phyloP scores from a whole-genome alignment of 768 basidiomycete genomes.

The Tricholoma saponaceum region DNA sequence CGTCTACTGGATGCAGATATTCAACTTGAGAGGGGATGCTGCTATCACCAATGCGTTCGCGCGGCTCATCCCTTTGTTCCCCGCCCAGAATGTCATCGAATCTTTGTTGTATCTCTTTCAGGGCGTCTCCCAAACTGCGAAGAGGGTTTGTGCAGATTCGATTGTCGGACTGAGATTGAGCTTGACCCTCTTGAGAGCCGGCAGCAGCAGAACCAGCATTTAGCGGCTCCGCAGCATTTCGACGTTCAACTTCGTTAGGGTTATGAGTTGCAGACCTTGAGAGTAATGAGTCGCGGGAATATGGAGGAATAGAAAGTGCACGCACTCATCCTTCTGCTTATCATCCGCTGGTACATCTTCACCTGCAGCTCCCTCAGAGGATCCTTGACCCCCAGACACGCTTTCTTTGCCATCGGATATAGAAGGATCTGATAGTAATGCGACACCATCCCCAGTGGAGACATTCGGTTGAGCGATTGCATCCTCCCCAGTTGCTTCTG shows the following conservation, averaged over 20 bases:
- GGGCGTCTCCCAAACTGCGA: conserved; percentile 79
- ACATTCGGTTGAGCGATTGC: conserved; percentile 40
- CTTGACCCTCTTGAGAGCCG: conserved; percentile 43
- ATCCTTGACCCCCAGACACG: conserved; percentile 29
- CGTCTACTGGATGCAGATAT: no score
- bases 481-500: conserved; percentile 27
- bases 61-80: conserved; percentile 26
- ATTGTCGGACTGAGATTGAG: conserved; percentile 34
- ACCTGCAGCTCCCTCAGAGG: conserved; percentile 22
- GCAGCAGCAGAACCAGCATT: conserved; percentile 30
- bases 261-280: neutral
- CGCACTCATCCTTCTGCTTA: conserved; percentile 15
- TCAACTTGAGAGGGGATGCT: conserved; percentile 56
- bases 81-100: conserved; percentile 74
- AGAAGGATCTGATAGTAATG: conserved; percentile 26
- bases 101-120: conserved; percentile 78
- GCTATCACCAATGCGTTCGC: conserved; percentile 34
- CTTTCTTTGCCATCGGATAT: conserved; percentile 26
- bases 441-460: conserved; percentile 35
- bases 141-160: conserved; percentile 47
- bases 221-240: conserved; percentile 9
- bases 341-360: conserved; percentile 25
- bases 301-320: neutral
- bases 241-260: conserved; percentile 8
- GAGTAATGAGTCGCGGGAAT: neutral